Base-by-base conservation (phyloP, 768 basidiomycete species). In the Termitomyces sp. region DNA sequence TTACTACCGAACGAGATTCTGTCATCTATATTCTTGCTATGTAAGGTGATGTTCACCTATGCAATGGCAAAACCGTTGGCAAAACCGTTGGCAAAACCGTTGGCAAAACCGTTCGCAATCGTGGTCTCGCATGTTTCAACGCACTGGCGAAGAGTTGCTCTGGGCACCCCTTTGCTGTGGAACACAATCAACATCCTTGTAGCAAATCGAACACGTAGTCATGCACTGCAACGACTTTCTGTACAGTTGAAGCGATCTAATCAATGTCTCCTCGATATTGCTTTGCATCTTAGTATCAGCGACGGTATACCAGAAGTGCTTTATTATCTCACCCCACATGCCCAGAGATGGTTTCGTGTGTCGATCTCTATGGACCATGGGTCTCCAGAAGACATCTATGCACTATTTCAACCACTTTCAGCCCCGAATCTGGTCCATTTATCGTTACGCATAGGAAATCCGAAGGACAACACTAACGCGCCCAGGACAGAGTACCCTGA, bases 101-200 rank as follows among this genome's bases (percentile, higher is more conserved):
- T 46, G 37, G 11, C 35, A n/a, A 53, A 58, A 37, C 65, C 67
- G 0, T 75, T 75, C 44, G 73, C 75, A 52, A 66, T 82, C 8
- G 57, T 69, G 2, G 72, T 73, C 11, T 78, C 80, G 0, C 78
- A 77, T 47, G 78, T 82, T 3, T 82, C 75, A 5, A 66, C 66
- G 34, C 67, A 66, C 38, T 83, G 81, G 80, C 72, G 81, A 19
- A 62, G 68, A 12, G 56, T 78, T 12, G 72, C 74, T 10, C 61
- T 78, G 34, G 64, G 65, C 12, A 78, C 73, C 0, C 75, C 78
- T 4, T 64, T 76, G 4, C 64, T 82, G 1, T 83, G 82, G 82
- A 75, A 70, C 38, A 66, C 62, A 32, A 72, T 81, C 56, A 57
- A 69, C 29, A 59, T 77, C 53, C 65, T 54, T 23, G 58, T 77